phyloP scores from a whole-genome alignment of 306 rosid genomes.

The Vigna unguiculata region DNA sequence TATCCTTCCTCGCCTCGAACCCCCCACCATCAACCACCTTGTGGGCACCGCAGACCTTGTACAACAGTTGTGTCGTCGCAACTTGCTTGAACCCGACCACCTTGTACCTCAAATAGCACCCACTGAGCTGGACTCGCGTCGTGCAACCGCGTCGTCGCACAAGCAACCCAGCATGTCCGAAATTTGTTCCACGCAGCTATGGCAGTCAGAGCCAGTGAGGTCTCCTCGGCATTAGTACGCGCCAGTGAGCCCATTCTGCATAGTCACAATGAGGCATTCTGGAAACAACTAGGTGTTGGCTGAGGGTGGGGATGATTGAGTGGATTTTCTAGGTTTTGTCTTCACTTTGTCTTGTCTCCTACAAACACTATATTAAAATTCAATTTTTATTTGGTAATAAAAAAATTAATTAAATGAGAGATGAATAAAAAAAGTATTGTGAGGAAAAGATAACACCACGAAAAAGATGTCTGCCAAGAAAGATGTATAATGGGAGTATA shows the following conservation, averaged over 20 bases:
- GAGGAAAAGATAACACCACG: no score
- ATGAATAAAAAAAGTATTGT: no score
- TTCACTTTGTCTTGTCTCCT: no score
- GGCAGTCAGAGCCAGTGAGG: constrained; percentile 66
- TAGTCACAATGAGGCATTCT: no score
- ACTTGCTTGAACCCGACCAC: constrained; percentile 68
- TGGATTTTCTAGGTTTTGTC: no score
- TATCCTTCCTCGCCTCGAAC: constrained; percentile 60
- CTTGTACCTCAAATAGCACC: constrained; percentile 80
- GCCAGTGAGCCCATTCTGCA: constrained; percentile 55
- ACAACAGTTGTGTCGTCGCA: constrained; percentile 59
- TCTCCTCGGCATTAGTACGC: constrained; percentile 92
- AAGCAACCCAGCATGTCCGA: constrained; percentile 51
- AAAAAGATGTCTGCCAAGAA: no score
- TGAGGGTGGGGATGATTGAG: no score
- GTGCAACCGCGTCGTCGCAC: constrained; percentile 64
- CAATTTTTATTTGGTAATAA: no score
- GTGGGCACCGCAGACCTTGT: constrained; percentile 67
- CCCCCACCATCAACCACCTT: constrained; percentile 61
- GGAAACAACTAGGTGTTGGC: no score
- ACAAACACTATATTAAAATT: no score
- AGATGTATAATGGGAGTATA: no score
- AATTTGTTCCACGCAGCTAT: constrained; percentile 62
- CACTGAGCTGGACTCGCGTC: constrained; percentile 80
- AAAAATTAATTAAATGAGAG: no score